A percentile compares a stretch with the other conserved stretches of the same genome.
Evolutionary conservation across 1,139 yeast species (phyloP).

Genomic region (Nakaseomyces bracarensis): DNA sequence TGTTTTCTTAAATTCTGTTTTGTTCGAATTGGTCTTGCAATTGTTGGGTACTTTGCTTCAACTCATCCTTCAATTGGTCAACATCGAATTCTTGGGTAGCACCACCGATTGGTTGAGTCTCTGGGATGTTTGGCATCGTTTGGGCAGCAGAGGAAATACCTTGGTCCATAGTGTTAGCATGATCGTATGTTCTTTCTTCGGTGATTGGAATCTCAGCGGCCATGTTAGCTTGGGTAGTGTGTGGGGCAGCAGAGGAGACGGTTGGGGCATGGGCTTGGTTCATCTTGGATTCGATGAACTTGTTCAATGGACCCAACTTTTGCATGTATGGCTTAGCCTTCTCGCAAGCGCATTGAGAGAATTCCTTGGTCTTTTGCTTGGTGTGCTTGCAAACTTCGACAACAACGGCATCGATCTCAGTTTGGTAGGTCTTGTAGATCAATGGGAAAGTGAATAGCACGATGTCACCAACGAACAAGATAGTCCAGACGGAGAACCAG

Average conservation of each 20-base stretch:
- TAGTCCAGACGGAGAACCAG: constrained; percentile 64
- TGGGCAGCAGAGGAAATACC: constrained; percentile 7
- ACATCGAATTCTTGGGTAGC: constrained; percentile 20
- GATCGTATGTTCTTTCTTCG: constrained; percentile 12
- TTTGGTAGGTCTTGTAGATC: constrained; percentile 64
- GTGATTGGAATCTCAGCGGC: constrained; percentile 25
- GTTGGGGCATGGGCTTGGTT: constrained; percentile 29
- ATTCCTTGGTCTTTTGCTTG: constrained; percentile 48
- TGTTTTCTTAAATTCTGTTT: constrained; percentile 18
- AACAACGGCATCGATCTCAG: constrained; percentile 70
- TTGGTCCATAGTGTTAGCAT: constrained; percentile 5
- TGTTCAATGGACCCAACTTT: constrained; percentile 52
- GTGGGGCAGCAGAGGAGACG: constrained; percentile 59
- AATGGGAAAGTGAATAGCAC: constrained; percentile 69
- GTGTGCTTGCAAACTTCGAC: constrained; percentile 49
- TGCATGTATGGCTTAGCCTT: constrained; percentile 41
- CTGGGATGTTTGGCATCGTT: constrained; percentile 14
- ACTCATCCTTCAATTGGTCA: constrained; percentile 17
- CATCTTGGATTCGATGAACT: constrained; percentile 55
- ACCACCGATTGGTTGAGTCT: constrained; percentile 16
- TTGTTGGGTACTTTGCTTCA: constrained; percentile 23
- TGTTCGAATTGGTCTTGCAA: constrained; percentile 29
- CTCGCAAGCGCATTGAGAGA: constrained; percentile 43
- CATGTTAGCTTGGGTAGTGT: constrained; percentile 32
- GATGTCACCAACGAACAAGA: constrained; percentile 50